Base-by-base conservation (phyloP, 1,284 basidiomycete genomes). In the Ganoderma lucidum region DNA sequence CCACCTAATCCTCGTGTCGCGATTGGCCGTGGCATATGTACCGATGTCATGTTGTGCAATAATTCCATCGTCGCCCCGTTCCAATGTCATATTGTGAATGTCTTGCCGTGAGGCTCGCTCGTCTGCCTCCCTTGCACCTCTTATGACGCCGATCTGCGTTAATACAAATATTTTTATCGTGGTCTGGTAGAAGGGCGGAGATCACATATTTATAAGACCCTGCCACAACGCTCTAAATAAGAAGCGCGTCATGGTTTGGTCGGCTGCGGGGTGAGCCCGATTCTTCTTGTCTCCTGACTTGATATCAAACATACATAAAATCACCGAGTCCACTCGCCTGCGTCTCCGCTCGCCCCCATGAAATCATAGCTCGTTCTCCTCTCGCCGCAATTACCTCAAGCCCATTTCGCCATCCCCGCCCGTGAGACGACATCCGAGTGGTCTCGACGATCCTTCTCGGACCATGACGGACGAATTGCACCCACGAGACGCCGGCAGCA, bases 381-480 rank as follows among this genome's bases (percentile, higher is more conserved):
- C 9, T 28, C 23, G 23, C 32, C 19, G 19, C 37, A 15, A 44
- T 59, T 35, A 44, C 35, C 65, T 35, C 28, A 35, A 15, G 12
- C 23, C 15, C 48, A 51, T 51, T 59, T 14, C 23, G 4, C 58
- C 15, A 6, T 15, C 35, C n/a, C 37, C 23, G 39, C 19, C n/a
- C 6, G 61, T 44, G 30, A 17, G 28, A 6, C 61, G 30, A 45
- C 32, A 3, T 51, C 23, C 23, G 12, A 28, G 12, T 12, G 10
- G 48, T 51, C 48, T 19, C 10, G 6, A 28, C 23, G 10, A 51
- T 28, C 45, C 45, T n/a, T 28, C 23, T 63, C 42, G 28, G 62
- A 51, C 60, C 28, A 73, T 73, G 69, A 62, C 71, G 28, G 65
- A 64, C 65, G 63, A 66, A 30, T 23, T 59, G 61, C 65, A 59